A percentile compares a stretch with the other conserved stretches of the same genome.
These are phyloP conservation scores for Graphiopsis chlorocephala DNA, from an alignment of 2,329 filamentous ascomycete genomes.

Conservation along the genomic window DNA sequence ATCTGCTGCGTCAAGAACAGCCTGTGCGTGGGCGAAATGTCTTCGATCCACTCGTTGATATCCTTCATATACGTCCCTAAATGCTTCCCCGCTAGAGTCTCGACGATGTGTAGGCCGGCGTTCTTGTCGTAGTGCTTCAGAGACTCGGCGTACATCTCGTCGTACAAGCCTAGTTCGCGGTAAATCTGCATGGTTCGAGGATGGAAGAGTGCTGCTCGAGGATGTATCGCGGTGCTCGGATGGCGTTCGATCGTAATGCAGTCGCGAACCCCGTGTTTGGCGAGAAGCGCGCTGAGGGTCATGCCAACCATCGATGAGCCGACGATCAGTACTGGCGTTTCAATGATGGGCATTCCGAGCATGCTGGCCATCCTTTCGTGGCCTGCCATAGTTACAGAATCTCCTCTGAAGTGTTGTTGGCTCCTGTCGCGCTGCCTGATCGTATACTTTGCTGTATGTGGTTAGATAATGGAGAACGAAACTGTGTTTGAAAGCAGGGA, in stretches of 20 bases:
- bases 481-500: not conserved
- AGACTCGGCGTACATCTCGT: conserved; percentile 21
- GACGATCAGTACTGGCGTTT: conserved; percentile 24
- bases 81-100: conserved; percentile 23
- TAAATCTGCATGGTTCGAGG: conserved; percentile 26
- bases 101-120: conserved; percentile 23
- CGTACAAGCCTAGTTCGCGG: conserved; percentile 26
- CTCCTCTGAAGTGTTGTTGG: not conserved
- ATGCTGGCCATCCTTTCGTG: conserved; percentile 6
- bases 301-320: conserved; percentile 26
- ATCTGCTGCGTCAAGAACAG: conserved; percentile 28
- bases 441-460: not conserved
- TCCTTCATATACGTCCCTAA: conserved; percentile 23
- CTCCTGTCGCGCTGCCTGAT: not conserved
- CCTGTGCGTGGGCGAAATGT: conserved; percentile 20
- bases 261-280: conserved; percentile 22
- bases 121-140: conserved; percentile 24
- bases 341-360: conserved; percentile 5
- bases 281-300: conserved; percentile 23
- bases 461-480: not conserved
- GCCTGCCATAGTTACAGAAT: not conserved
- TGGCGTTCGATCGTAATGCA: conserved; percentile 25
- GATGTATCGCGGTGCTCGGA: conserved; percentile 26
- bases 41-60: conserved; percentile 23
- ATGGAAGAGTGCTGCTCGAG: conserved; percentile 24